These are phyloP conservation scores for Sugiyamaella xylanicola DNA, from an alignment of 1,139 yeast genomes.

Conservation along the genomic window DNA sequence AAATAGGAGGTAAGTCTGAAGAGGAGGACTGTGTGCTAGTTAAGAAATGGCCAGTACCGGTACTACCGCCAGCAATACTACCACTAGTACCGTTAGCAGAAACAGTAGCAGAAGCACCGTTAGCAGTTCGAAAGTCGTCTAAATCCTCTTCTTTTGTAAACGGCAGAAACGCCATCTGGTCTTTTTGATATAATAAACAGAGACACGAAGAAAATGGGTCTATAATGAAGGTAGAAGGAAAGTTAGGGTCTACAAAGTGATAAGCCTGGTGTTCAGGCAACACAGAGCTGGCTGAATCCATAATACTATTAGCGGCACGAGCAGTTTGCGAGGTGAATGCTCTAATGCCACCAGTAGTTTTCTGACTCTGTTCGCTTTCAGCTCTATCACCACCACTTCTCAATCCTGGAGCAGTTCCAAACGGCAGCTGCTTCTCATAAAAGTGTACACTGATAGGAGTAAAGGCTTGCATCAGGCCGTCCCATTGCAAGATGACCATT, in stretches of 20 bases:
- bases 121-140: conserved; percentile 27
- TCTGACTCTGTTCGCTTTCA: conserved; percentile 13
- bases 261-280: conserved; percentile 18
- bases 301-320: conserved; percentile 10
- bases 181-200: conserved; percentile 64
- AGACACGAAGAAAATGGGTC: conserved; percentile 70
- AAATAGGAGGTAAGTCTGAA: conserved; percentile 26
- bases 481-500: conserved; percentile 75
- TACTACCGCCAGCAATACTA: no score
- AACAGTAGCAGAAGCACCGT: no score
- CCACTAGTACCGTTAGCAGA: no score
- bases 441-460: conserved; percentile 81
- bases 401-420: conserved; percentile 19
- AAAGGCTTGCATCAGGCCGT: conserved; percentile 52
- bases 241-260: conserved; percentile 50
- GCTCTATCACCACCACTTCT: conserved; percentile 14
- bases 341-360: not conserved
- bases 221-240: conserved; percentile 55
- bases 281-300: conserved; percentile 41
- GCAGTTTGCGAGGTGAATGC: conserved; percentile 9
- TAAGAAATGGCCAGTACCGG: not conserved
- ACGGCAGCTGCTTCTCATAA: conserved; percentile 66
- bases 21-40: not conserved
- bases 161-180: conserved; percentile 74
- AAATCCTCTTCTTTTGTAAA: conserved; percentile 50